phyloP scores from a whole-genome alignment of 2,329 filamentous ascomycete species.

The Fusarium sp. region DNA sequence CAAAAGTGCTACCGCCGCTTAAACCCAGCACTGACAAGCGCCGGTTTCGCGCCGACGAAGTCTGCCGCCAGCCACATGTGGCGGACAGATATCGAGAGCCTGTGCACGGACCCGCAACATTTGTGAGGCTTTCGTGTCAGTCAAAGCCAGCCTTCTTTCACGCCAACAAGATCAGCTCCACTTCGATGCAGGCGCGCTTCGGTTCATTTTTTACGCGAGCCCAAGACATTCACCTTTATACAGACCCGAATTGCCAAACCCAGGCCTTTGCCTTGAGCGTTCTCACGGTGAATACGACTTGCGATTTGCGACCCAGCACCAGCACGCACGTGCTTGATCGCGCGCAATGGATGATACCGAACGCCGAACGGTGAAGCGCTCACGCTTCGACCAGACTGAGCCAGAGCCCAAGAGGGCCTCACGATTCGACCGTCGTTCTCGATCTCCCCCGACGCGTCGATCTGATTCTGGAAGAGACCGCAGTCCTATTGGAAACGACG shows the following conservation, averaged over 20 bases:
- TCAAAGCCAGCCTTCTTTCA: slow-evolving; percentile 32
- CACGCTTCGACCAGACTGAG: slow-evolving; percentile 94
- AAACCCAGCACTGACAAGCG: slow-evolving; percentile 3
- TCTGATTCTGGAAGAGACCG: slow-evolving; percentile 81
- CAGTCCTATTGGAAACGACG: slow-evolving; percentile 76
- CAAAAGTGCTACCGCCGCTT: slow-evolving; percentile 10
- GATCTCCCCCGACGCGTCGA: slow-evolving; percentile 80
- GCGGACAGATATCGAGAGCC: slow-evolving; percentile 27
- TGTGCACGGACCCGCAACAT: slow-evolving; percentile 24
- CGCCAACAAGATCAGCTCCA: slow-evolving; percentile 32
- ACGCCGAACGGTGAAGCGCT: slow-evolving; percentile 82
- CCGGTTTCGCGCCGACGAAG: slow-evolving; percentile 30
- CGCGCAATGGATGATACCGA: slow-evolving; percentile 80
- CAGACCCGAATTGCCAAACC: neutral
- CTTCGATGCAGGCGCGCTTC: slow-evolving; percentile 35
- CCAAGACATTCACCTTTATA: slow-evolving; percentile 10
- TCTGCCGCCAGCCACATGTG: slow-evolving; percentile 36
- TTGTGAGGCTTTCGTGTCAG: slow-evolving; percentile 12
- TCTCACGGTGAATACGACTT: neutral
- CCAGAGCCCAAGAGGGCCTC: slow-evolving; percentile 83
- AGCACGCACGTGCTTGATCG: slow-evolving; percentile 21
- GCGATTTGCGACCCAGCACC: neutral
- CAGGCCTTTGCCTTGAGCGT: neutral
- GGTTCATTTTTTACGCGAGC: slow-evolving; percentile 31
- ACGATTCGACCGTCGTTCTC: slow-evolving; percentile 92